phyloP scores from a whole-genome alignment of 2,329 filamentous ascomycete genomes.

The Ophiostoma tasmaniense region DNA sequence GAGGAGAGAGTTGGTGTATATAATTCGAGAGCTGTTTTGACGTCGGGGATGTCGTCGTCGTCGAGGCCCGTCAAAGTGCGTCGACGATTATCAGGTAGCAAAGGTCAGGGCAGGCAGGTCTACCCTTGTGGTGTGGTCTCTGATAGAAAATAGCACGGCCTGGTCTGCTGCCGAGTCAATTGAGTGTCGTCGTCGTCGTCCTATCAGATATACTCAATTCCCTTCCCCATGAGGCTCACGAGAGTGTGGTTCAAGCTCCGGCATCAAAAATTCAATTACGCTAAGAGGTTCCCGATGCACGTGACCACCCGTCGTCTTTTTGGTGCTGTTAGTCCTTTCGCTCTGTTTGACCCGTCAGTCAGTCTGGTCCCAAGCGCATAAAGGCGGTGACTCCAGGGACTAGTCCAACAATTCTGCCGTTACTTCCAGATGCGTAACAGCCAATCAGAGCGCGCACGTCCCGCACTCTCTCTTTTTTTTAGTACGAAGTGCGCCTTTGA shows the following conservation, averaged over 20 bases:
- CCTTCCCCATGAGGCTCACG: not conserved
- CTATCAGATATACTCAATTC: not conserved
- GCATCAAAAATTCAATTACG: conserved; percentile 17
- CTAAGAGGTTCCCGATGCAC: conserved; percentile 9
- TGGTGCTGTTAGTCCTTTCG: not conserved
- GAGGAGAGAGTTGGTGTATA: not conserved
- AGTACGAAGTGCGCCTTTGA: not conserved
- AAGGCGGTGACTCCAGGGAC: not conserved
- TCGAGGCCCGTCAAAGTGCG: not conserved
- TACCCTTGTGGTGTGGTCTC: not conserved
- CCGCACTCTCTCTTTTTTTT: conserved; percentile 9
- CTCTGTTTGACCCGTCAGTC: not conserved
- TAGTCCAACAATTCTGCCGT: conserved; percentile 1
- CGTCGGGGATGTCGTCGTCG: not conserved
- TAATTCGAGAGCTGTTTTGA: not conserved
- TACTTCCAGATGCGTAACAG: conserved; percentile 1
- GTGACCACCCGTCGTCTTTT: conserved; percentile 4
- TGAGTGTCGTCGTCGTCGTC: not conserved
- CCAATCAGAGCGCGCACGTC: conserved; percentile 8
- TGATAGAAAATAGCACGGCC: too few species aligned
- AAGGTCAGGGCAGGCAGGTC: not conserved
- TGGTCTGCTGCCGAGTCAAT: conserved; percentile 1
- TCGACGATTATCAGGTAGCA: not conserved
- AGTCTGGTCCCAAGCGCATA: not conserved
- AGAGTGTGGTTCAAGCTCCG: conserved; percentile 3